These are phyloP conservation scores for Zasmidium cellare DNA, from an alignment of 2,329 filamentous ascomycete species.

Conservation along the genomic window DNA sequence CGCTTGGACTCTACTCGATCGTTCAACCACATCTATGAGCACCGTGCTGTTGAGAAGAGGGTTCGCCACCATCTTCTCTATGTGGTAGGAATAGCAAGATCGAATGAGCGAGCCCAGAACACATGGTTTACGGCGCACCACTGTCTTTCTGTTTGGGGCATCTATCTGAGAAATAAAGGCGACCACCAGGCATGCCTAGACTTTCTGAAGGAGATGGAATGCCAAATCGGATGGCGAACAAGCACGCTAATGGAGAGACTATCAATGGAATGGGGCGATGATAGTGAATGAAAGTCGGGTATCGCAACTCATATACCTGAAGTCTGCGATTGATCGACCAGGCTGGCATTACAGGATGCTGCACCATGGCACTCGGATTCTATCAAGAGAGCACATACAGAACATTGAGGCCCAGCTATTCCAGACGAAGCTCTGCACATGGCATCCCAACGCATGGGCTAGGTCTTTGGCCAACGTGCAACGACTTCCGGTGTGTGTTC, in stretches of 20 bases:
- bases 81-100: constrained; percentile 17
- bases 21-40: constrained; percentile 10
- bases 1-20: background rate
- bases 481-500: no score
- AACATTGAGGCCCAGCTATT: no score
- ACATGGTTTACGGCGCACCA: constrained; percentile 23
- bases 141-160: constrained; percentile 19
- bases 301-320: no score
- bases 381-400: no score
- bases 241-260: constrained; percentile 9
- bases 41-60: constrained; percentile 6
- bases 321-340: no score
- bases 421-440: no score
- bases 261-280: constrained; percentile 13
- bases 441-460: no score
- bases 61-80: constrained; percentile 13
- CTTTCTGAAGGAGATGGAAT: constrained; percentile 13
- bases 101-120: constrained; percentile 18
- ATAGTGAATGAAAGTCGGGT: constrained; percentile 1
- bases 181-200: constrained; percentile 15
- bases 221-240: constrained; percentile 13
- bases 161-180: constrained; percentile 6
- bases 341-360: no score
- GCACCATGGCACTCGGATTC: no score
- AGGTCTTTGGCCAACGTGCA: no score